These are phyloP conservation scores for Penicillium paradoxum DNA, from an alignment of 495 filamentous ascomycete species.

Conservation along the genomic window DNA sequence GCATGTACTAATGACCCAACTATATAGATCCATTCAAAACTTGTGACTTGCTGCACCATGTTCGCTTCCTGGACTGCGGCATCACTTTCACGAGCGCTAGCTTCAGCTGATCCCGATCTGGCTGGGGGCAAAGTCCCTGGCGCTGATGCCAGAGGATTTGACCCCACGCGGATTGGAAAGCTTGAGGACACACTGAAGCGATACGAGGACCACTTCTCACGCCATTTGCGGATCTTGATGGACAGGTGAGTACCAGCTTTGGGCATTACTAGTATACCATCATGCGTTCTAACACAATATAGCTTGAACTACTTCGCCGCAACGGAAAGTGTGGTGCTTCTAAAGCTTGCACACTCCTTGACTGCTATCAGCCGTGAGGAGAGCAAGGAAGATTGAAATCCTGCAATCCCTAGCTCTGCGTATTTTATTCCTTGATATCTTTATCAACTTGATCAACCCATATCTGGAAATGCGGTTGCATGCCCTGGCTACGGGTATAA, in stretches of 20 bases:
- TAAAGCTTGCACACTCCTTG: conserved; percentile 61
- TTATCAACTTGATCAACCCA: background rate
- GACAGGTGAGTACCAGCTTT: conserved; percentile 52
- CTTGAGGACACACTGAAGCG: conserved; percentile 77
- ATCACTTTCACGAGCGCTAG: conserved; percentile 69
- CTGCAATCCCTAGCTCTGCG: background rate
- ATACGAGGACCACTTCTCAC: conserved; percentile 87
- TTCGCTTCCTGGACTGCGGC: conserved; percentile 81
- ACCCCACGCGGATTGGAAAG: conserved; percentile 65
- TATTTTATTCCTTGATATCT: background rate
- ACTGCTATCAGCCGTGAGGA: conserved; percentile 41
- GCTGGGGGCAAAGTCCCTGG: conserved; percentile 37
- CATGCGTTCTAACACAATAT: conserved; percentile 6
- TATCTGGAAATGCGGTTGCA: background rate
- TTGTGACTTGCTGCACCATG: conserved; percentile 86
- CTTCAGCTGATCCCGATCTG: conserved; percentile 71
- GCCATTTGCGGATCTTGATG: conserved; percentile 84
- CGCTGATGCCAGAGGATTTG: conserved; percentile 40
- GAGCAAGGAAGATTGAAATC: conserved; percentile 36
- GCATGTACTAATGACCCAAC: conserved; percentile 11
- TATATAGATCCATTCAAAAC: conserved; percentile 83
- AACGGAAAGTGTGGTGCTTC: conserved; percentile 90
- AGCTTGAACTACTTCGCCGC: conserved; percentile 90
- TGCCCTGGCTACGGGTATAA: background rate
- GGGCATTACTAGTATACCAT: background rate